Evolutionary conservation across 768 basidiomycete species (phyloP).

Genomic region (Cubamyces sp.): DNA sequence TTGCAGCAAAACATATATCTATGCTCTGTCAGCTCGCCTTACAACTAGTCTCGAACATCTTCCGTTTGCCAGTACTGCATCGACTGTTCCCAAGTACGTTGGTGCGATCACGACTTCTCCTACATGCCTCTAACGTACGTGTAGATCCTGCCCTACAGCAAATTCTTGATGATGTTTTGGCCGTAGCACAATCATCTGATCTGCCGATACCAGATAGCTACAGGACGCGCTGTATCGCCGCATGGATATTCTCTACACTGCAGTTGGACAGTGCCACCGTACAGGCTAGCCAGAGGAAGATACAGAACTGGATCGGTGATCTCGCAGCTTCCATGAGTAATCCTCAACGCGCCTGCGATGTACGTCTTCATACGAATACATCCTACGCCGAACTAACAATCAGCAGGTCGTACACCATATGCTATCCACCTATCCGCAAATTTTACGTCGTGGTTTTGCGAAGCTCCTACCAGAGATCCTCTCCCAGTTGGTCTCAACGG

Average conservation of each 20-base stretch:
- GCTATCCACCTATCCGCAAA: slow-evolving; percentile 13
- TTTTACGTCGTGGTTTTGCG: background rate
- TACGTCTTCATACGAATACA: background rate
- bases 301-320: slow-evolving; percentile 2
- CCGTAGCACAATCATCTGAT: slow-evolving; percentile 40
- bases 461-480: slow-evolving; percentile 2
- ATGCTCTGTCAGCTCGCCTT: slow-evolving; percentile 58
- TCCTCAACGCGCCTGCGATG: background rate
- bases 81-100: slow-evolving; percentile 51
- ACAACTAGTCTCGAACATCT: slow-evolving; percentile 52
- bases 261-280: slow-evolving; percentile 42
- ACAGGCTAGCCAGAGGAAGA: background rate
- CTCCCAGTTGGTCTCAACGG: background rate
- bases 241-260: slow-evolving; percentile 56
- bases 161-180: slow-evolving; percentile 50
- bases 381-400: background rate
- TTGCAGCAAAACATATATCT: slow-evolving; percentile 45
- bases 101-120: background rate
- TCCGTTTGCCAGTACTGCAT: slow-evolving; percentile 51
- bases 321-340: background rate
- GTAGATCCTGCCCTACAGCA: slow-evolving; percentile 35
- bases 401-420: slow-evolving; percentile 15
- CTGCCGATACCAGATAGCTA: slow-evolving; percentile 44
- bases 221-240: slow-evolving; percentile 51
- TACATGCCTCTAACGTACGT: slow-evolving; percentile 41